These are phyloP conservation scores for Fusarium verticillioides DNA, from an alignment of 2,329 filamentous ascomycete genomes.

Conservation along the genomic window DNA sequence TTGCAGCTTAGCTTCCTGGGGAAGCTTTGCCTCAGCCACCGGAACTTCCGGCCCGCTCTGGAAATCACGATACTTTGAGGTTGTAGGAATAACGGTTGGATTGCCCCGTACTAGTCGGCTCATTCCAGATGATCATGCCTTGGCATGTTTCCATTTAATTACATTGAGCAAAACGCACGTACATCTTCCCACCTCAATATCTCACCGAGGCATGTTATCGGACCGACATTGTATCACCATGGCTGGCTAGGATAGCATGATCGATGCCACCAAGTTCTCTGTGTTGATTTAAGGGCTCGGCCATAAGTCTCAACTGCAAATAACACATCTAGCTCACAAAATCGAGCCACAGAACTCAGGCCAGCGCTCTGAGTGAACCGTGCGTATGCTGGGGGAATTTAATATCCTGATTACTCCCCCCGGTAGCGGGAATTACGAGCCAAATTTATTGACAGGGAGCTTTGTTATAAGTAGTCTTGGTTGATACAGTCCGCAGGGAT, in stretches of 20 bases:
- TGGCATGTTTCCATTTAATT: neutral
- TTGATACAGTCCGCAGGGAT: too few relatives aligned
- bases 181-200: neutral
- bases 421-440: too few relatives aligned
- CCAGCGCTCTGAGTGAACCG: neutral
- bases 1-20: neutral
- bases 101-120: neutral
- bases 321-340: too few relatives aligned
- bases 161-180: neutral
- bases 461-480: neutral
- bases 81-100: rapidly evolving
- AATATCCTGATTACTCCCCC: neutral
- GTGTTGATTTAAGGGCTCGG: too few relatives aligned
- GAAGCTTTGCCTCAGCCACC: neutral
- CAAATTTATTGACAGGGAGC: neutral
- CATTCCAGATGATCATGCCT: neutral
- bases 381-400: neutral
- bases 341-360: neutral
- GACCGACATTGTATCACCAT: neutral
- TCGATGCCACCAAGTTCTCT: neutral
- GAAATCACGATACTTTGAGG: neutral
- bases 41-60: neutral
- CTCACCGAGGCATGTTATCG: neutral
- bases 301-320: too few relatives aligned
- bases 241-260: neutral